phyloP scores from a whole-genome alignment of 139 green algal genomes.

The Yamagishiella unicocca region DNA sequence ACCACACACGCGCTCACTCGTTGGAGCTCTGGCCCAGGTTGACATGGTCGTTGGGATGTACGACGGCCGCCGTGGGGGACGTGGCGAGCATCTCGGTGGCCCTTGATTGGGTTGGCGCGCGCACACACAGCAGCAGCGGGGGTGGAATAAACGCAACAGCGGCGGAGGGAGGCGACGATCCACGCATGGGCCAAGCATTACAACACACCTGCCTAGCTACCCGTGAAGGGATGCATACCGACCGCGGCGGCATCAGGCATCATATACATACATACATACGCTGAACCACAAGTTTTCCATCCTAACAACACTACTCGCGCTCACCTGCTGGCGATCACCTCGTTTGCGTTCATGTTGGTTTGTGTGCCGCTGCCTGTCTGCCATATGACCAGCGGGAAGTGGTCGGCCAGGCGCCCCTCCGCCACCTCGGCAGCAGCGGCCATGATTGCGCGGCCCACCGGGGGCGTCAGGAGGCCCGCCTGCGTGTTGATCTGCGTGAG shows the following conservation, averaged over 20 bases:
- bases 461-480: slow-evolving; percentile 72
- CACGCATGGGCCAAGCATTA: too few species aligned
- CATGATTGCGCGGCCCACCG: slow-evolving; percentile 79
- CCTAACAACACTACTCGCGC: background rate
- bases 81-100: slow-evolving; percentile 89
- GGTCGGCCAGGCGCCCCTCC: slow-evolving; percentile 69
- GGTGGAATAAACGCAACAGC: too few species aligned
- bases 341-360: slow-evolving; percentile 99
- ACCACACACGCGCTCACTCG: too few species aligned
- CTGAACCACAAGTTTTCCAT: too few species aligned
- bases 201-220: too few species aligned
- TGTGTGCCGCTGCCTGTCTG: slow-evolving; percentile 96
- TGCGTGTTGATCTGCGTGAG: slow-evolving; percentile 85
- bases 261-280: too few species aligned
- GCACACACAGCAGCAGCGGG: too few species aligned
- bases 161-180: too few species aligned
- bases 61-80: slow-evolving; percentile 24
- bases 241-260: too few species aligned
- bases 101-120: too few species aligned
- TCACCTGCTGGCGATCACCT: slow-evolving; percentile 91
- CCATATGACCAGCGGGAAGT: slow-evolving; percentile 97
- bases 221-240: too few species aligned
- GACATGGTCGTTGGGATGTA: slow-evolving; percentile 98
- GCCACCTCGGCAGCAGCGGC: slow-evolving; percentile 45
- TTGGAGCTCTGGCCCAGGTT: slow-evolving; percentile 97